A percentile compares a stretch with the other conserved stretches of the same genome.
Evolutionary conservation across 1,284 basidiomycete species (phyloP).

Genomic region (Rugosomyces carneus): DNA sequence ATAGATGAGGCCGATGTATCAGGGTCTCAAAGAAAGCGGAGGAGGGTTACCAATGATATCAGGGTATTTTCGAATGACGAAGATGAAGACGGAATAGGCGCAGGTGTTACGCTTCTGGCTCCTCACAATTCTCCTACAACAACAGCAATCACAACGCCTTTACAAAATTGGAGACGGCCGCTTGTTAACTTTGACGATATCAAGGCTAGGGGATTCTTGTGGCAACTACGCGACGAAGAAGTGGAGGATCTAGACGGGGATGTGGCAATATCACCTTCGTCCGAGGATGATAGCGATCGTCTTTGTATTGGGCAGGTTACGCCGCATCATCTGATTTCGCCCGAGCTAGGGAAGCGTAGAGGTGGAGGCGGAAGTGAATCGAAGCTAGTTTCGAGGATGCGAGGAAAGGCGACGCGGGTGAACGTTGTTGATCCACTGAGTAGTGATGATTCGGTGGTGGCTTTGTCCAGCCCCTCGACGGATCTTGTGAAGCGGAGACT

Average conservation of each 20-base stretch:
- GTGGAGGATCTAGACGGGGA: too few species aligned
- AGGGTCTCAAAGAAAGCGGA: conserved; percentile 12
- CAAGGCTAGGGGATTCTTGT: too few species aligned
- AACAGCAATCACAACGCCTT: background rate
- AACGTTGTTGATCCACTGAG: conserved; percentile 20
- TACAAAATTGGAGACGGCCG: background rate
- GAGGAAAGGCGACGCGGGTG: background rate
- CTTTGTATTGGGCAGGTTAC: conserved; percentile 58
- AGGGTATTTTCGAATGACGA: background rate
- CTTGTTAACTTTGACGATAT: too few species aligned
- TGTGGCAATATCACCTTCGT: conserved; percentile 13
- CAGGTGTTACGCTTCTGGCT: background rate
- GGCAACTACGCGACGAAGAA: background rate
- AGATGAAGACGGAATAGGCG: background rate
- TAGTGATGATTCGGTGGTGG: conserved; percentile 20
- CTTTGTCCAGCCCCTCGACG: conserved; percentile 15
- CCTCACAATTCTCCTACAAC: background rate
- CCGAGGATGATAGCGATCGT: conserved; percentile 58
- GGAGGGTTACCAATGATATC: background rate
- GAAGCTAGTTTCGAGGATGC: background rate
- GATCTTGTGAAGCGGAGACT: conserved; percentile 16
- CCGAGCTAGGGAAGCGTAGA: conserved; percentile 23
- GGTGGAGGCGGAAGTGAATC: background rate
- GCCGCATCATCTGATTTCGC: conserved; percentile 59
- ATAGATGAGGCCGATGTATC: conserved; percentile 1